Evolutionary conservation across 441 rosid genomes (phyloP).

Genomic region (Corymbia calophylla): DNA sequence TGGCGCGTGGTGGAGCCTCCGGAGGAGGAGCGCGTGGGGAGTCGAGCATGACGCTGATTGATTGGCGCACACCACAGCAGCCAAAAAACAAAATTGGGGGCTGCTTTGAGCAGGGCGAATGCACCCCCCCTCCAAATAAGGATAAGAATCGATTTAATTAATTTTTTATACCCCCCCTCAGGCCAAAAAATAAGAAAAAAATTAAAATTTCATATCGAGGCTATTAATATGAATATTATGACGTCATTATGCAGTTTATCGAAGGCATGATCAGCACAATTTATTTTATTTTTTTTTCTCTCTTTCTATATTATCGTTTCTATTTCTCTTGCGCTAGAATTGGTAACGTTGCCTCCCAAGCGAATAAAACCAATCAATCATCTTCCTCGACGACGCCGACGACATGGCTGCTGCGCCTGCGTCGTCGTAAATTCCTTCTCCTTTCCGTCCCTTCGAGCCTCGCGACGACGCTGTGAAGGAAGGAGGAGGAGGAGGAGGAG

Average conservation of each 20-base stretch:
- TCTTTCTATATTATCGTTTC: neutral
- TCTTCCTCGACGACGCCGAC: neutral
- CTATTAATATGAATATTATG: neutral
- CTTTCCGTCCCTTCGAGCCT: neutral
- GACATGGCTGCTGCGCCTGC: neutral
- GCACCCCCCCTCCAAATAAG: neutral
- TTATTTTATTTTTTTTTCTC: neutral
- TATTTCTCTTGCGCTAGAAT: neutral
- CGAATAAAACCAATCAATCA: neutral
- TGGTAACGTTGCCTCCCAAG: neutral
- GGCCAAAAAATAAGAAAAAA: neutral
- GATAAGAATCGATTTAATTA: neutral
- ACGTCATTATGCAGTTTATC: neutral
- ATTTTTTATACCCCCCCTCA: neutral
- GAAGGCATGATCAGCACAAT: neutral
- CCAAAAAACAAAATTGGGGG: neutral
- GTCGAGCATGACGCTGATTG: neutral
- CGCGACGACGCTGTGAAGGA: neutral
- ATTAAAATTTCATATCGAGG: neutral
- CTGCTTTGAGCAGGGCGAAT: neutral
- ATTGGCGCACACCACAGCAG: neutral
- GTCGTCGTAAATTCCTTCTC: neutral
- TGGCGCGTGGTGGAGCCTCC: neutral
- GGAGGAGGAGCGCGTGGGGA: neutral
- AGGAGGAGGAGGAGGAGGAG: neutral